Conservation (phyloP, 2,329 filamentous ascomycete species). For the Claviceps maximensis region DNA sequence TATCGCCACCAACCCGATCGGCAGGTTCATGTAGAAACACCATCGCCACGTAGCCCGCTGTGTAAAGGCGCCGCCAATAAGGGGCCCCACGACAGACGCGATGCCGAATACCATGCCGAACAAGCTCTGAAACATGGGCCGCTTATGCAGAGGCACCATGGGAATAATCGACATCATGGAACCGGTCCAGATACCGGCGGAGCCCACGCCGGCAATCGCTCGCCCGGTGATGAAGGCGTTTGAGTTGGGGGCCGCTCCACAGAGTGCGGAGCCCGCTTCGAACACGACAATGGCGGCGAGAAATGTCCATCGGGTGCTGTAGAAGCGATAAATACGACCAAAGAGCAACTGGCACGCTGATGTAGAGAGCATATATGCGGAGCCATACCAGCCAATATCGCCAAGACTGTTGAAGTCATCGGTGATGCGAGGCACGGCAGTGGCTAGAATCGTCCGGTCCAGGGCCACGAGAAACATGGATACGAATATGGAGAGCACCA, state of each 20-base stretch:
- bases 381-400: not conserved
- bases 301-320: not conserved
- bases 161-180: constrained; percentile 30
- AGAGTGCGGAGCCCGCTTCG: not conserved
- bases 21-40: constrained; percentile 37
- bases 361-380: not conserved
- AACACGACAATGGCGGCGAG: not conserved
- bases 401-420: not conserved
- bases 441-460: not conserved
- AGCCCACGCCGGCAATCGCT: constrained; percentile 31
- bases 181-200: constrained; percentile 37
- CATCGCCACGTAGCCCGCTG: constrained; percentile 37
- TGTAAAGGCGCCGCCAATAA: constrained; percentile 37
- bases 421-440: not conserved
- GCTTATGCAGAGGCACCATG: constrained; percentile 36
- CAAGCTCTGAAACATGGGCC: constrained; percentile 40
- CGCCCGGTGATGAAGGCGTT: constrained; percentile 38
- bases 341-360: not conserved
- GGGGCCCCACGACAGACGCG: constrained; percentile 35
- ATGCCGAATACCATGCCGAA: constrained; percentile 44
- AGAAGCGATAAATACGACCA: not conserved
- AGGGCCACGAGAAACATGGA: not conserved
- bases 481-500: not conserved
- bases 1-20: constrained; percentile 30
- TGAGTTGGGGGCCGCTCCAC: constrained; percentile 25